Conservation (phyloP, 108 stramenopile genomes). For the Mediolabrus comicus region DNA sequence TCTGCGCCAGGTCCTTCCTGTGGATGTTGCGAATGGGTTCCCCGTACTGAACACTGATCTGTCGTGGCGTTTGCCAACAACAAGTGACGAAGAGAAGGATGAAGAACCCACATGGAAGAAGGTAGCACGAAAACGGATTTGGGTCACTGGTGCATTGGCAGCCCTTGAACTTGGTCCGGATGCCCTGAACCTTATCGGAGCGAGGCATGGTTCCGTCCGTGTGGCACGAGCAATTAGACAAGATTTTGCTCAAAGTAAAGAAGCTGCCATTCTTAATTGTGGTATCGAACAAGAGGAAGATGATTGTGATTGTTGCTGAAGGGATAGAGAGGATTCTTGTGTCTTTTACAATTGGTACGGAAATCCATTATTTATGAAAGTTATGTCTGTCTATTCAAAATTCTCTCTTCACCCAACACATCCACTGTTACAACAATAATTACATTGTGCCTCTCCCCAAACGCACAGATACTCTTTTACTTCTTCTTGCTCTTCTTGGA, state of each 20-base stretch:
- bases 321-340: too few relatives aligned
- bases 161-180: constrained; percentile 31
- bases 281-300: too few relatives aligned
- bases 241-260: constrained; percentile 1
- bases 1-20: background rate
- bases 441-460: too few relatives aligned
- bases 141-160: constrained; percentile 21
- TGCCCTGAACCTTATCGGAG: constrained; percentile 25
- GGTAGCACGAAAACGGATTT: constrained; percentile 3
- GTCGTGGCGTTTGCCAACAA: background rate
- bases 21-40: constrained; percentile 7
- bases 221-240: constrained; percentile 12
- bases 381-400: too few relatives aligned
- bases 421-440: too few relatives aligned
- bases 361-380: too few relatives aligned
- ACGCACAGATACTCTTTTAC: background rate
- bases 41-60: constrained; percentile 7
- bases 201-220: constrained; percentile 22
- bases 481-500: constrained; percentile 7
- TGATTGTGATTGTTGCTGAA: background rate
- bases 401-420: too few relatives aligned
- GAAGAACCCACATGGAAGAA: constrained; percentile 10
- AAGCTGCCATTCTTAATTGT: background rate
- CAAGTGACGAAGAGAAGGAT: background rate
- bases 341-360: too few relatives aligned